Base-by-base conservation (phyloP, 495 filamentous ascomycete species). In the Aspergillus hancockii region DNA sequence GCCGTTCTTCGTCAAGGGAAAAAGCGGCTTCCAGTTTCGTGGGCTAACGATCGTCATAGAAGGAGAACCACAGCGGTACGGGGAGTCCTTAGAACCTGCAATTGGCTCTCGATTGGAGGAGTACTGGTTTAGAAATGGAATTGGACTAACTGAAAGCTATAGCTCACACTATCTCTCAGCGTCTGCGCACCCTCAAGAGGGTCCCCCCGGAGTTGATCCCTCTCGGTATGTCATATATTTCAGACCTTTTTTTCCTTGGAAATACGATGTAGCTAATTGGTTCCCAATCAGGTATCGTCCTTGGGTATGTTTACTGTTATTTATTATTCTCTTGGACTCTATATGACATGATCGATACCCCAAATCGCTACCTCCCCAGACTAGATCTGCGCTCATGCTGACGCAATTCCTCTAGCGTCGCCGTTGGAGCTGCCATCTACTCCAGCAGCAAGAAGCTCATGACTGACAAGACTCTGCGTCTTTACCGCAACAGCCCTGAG, bases 151-250 rank as follows among this genome's bases (percentile, higher is more conserved):
- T 54, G 55, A 28, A 62, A 62, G 53, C 23, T 63, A 34, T 66
- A 98, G 94, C 91, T 71, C 94, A 98, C 81, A 98, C 94, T 58
- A 88, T 99, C 78, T 97, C 94, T 49, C 94, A 99, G 80, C 89
- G 95, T 66, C 81, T 99, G 60, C 88, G 94, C 67, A 84, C 81
- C 62, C 77, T 97, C 59, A 91, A 89, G 84, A 85, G 85, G 79
- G 86, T 96, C 70, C 94, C 94, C 59, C 86, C 93, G 51, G 94
- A 99, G 82, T 83, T 99, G 85, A 85, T 93, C 68, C 94, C 94
- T 66, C 85, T 99, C 63, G 91, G 93, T 96, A 88, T 73, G 86
- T 80, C 57, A 19, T 49, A 41, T 18, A 18, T 31, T 8, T 25
- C n/a, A 51, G 22, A 23, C 52, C 9, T 12, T 45, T 21, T 45